Conservation (phyloP, 1,284 basidiomycete species). For the Phellinidium pouzarii region DNA sequence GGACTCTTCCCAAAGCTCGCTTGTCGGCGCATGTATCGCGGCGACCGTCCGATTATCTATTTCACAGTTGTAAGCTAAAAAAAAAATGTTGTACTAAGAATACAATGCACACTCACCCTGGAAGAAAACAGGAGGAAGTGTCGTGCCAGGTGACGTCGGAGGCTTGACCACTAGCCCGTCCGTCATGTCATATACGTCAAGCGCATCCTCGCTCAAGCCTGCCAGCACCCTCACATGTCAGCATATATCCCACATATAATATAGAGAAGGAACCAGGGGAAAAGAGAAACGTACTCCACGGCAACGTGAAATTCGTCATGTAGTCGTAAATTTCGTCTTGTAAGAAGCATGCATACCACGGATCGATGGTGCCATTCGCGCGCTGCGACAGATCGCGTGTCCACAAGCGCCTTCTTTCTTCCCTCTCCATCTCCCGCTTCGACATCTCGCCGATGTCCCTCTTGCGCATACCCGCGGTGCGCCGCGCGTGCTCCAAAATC, state of each 20-base stretch:
- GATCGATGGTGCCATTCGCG: conserved; percentile 28
- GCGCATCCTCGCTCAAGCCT: neutral
- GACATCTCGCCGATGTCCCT: neutral
- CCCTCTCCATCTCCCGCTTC: conserved; percentile 1
- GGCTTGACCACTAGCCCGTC: conserved; percentile 17
- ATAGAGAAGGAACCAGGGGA: neutral
- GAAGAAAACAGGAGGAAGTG: conserved; percentile 13
- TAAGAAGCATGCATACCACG: conserved; percentile 32
- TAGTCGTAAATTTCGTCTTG: conserved; percentile 33
- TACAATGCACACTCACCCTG: conserved; percentile 12
- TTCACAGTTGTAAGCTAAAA: neutral
- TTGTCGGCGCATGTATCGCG: conserved; percentile 19
- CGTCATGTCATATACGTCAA: conserved; percentile 11
- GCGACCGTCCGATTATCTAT: conserved; percentile 15
- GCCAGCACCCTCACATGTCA: neutral
- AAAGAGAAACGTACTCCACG: conserved; percentile 25
- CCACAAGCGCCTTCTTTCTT: conserved; percentile 5
- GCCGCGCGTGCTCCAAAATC: neutral
- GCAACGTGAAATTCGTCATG: conserved; percentile 31
- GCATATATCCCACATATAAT: neutral
- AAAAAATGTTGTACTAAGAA: no score
- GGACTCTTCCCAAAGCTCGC: conserved; percentile 11
- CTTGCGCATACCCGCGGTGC: neutral
- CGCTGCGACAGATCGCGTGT: conserved; percentile 23
- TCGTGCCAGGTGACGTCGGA: conserved; percentile 3